Evolutionary conservation across 805 yeast genomes (phyloP).

Genomic region (Barnettozyma populi): DNA sequence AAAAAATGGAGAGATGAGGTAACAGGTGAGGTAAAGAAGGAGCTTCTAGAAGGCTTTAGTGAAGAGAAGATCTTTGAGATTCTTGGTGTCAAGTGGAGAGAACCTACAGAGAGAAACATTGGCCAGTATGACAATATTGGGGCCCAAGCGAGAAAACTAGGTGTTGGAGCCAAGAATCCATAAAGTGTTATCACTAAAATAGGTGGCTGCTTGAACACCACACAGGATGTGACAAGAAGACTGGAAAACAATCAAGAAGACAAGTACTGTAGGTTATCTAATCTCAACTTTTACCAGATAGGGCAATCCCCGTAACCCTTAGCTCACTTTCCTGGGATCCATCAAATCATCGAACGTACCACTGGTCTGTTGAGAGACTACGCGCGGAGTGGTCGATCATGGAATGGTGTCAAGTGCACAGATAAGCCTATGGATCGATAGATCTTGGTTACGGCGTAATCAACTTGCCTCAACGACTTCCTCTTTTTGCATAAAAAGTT

Average conservation of each 20-base stretch:
- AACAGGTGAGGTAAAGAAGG: slow-evolving; percentile 6
- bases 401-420: background rate
- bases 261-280: too few species aligned
- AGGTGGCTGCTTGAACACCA: too few species aligned
- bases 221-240: too few species aligned
- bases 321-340: background rate
- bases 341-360: too few species aligned
- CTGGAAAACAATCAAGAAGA: too few species aligned
- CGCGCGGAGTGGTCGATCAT: too few species aligned
- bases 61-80: slow-evolving; percentile 42
- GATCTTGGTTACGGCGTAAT: too few species aligned
- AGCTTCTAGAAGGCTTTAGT: slow-evolving; percentile 36
- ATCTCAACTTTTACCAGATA: background rate
- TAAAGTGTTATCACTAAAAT: too few species aligned
- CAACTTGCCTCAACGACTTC: background rate
- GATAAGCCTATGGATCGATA: background rate
- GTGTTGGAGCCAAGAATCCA: background rate
- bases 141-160: background rate
- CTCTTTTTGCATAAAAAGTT: background rate
- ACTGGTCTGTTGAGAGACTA: too few species aligned
- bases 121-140: slow-evolving; percentile 12
- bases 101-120: slow-evolving; percentile 25
- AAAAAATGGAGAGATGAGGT: slow-evolving; percentile 11
- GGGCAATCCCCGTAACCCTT: background rate
- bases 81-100: slow-evolving; percentile 33